Base-by-base conservation (phyloP, 225 moss, liverwort and hornwort genomes). In the Polytrichum commune region DNA sequence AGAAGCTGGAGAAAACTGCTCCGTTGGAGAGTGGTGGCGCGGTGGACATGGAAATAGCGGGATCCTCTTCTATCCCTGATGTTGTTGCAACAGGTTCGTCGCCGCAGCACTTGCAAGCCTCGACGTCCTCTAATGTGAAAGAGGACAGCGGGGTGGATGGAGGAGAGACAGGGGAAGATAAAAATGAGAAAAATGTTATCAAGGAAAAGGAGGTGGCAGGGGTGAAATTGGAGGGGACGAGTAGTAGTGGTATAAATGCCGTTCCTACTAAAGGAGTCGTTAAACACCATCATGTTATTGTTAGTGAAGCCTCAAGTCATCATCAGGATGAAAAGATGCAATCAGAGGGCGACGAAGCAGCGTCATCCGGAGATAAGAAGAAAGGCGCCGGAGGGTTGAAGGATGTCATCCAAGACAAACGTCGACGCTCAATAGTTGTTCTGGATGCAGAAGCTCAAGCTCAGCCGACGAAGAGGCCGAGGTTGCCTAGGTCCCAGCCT, bases 371-470 rank as follows among this genome's bases (percentile, higher is more conserved):
- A 1, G 78, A 73, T 75, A 95, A 84, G 81, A 86, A 85, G 78
- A 69, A 63, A 6, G 74, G 72, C 55, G 72, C 32, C 46, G 67
- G 78, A 33, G 67, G 76, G 53, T 55, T 84, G 77, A 91, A 90
- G 75, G 90, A 91, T 29, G 76, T 69, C 8, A 87, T 69, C 79
- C 75, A 75, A 18, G 95, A 93, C 8, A 96, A 93, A 79, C 88
- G 86, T 29, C 86, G 93, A 30, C 86, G 95, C 29, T 83, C 91
- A 32, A 90, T 86, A 38, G 93, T 96, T 67, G 62, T 93, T 32
- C 65, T 96, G 5, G 90, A 84, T 63, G 84, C 79, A 32, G 90
- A 84, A 35, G 87, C 86, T 53, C 58, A 58, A 58, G 58, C 58
- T 58, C 46, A 46, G 13, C 89, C 91, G 18, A 53, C 82, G 33